These are phyloP conservation scores for Teunomyces barrocoloradensis DNA, from an alignment of 805 yeast species.

Conservation along the genomic window DNA sequence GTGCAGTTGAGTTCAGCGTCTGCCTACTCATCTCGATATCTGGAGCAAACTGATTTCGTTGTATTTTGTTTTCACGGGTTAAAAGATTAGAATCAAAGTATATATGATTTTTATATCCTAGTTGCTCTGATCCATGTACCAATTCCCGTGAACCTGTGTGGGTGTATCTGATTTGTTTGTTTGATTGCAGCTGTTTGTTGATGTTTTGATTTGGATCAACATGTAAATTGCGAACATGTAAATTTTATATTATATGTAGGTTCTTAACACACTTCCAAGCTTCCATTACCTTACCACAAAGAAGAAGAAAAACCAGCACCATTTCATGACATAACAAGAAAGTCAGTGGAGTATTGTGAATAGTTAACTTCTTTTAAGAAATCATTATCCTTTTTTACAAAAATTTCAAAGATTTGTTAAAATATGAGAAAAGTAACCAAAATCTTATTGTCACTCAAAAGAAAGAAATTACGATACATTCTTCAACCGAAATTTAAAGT, in stretches of 20 bases:
- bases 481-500: too few relatives aligned
- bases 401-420: too few relatives aligned
- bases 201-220: conserved; percentile 2
- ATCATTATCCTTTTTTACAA: too few relatives aligned
- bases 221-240: neutral
- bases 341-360: too few relatives aligned
- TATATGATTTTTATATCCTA: neutral
- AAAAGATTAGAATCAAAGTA: neutral
- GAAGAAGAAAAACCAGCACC: too few relatives aligned
- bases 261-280: too few relatives aligned
- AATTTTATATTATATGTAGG: neutral
- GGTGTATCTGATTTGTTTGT: neutral
- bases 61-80: neutral
- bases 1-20: conserved; percentile 19
- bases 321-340: too few relatives aligned
- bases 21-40: neutral
- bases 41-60: neutral
- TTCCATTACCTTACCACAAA: too few relatives aligned
- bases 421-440: too few relatives aligned
- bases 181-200: conserved; percentile 4
- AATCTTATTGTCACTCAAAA: too few relatives aligned
- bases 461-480: too few relatives aligned
- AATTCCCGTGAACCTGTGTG: neutral
- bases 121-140: neutral
- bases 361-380: too few relatives aligned